Conservation (phyloP, 179 eudicot species). For the Spinacia oleracea region DNA sequence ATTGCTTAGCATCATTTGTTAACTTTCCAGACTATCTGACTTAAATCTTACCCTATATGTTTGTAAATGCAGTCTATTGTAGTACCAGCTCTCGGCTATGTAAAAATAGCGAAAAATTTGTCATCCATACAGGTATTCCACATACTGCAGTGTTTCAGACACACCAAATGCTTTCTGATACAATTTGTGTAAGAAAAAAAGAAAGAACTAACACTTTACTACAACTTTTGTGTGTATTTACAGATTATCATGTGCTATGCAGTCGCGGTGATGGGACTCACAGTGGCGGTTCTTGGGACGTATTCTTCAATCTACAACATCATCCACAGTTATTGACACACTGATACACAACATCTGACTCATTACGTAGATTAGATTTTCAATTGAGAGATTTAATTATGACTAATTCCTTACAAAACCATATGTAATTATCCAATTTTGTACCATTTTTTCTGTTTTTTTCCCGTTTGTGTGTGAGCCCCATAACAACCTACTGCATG, state of each 20-base stretch:
- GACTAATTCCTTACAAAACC: not conserved
- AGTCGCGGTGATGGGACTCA: constrained; percentile 32
- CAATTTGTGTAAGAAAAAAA: not conserved
- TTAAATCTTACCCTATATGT: not conserved
- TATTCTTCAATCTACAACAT: constrained; percentile 41
- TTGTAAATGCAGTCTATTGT: constrained; percentile 53
- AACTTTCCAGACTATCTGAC: not conserved
- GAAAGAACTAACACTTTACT: not conserved
- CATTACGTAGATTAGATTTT: not conserved
- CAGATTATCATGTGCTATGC: constrained; percentile 36
- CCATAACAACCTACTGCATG: too few relatives aligned
- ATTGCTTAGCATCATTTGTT: not conserved
- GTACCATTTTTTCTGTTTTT: not conserved
- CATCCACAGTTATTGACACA: constrained; percentile 27
- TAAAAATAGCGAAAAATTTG: constrained; percentile 42
- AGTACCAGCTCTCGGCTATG: constrained; percentile 62
- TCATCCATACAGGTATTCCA: constrained; percentile 33
- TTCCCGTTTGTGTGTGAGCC: not conserved
- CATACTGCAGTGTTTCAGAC: not conserved
- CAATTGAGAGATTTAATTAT: not conserved
- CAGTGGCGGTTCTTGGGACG: constrained; percentile 37
- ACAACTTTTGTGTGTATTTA: not conserved
- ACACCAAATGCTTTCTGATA: not conserved
- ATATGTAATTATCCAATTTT: not conserved
- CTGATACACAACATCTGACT: not conserved